These are phyloP conservation scores for Sporothrix pseudoabietina DNA, from an alignment of 2,329 filamentous ascomycete species.

Conservation along the genomic window DNA sequence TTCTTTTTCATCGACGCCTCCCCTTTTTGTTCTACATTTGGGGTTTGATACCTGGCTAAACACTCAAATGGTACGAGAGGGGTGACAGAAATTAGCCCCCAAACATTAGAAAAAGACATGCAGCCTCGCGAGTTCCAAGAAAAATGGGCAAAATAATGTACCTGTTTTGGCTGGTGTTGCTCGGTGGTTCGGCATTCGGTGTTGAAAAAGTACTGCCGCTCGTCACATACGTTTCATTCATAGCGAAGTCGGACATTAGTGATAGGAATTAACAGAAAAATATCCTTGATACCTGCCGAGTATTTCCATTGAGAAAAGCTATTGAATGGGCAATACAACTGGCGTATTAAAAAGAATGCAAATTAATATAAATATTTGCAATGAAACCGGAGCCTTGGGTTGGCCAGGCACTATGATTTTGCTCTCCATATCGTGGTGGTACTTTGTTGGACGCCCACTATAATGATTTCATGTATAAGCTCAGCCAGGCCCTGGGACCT, in stretches of 20 bases:
- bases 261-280: no score
- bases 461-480: background rate
- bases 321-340: background rate
- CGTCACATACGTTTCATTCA: no score
- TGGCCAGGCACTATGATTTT: background rate
- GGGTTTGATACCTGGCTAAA: slow-evolving; percentile 3
- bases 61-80: background rate
- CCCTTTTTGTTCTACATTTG: background rate
- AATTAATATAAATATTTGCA: background rate
- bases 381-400: background rate
- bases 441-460: background rate
- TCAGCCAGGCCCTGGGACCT: slow-evolving; percentile 17
- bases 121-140: background rate
- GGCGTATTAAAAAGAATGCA: no score
- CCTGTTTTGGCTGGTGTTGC: background rate
- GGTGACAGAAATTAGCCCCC: background rate
- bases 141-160: background rate
- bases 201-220: background rate
- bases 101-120: no score
- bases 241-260: no score
- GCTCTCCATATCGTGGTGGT: background rate
- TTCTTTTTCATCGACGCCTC: background rate
- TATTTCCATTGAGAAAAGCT: no score
- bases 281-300: no score
- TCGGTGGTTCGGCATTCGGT: background rate